Conservation (phyloP, 495 filamentous ascomycete genomes). For the Darksidea phi region DNA sequence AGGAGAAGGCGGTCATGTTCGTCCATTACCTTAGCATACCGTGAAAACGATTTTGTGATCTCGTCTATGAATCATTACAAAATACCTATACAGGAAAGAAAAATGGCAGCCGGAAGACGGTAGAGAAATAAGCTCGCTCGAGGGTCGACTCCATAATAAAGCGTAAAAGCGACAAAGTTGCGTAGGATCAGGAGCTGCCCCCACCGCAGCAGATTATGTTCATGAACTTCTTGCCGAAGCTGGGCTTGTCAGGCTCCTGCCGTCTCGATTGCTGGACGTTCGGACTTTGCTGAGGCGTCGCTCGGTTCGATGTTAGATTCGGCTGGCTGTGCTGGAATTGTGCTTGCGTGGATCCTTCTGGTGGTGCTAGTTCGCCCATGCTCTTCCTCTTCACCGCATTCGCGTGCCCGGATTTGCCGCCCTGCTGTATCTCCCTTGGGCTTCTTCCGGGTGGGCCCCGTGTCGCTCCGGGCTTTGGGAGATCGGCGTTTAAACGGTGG, state of each 20-base stretch:
- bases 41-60: slow-evolving; percentile 13
- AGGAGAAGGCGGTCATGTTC: background rate
- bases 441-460: slow-evolving; percentile 63
- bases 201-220: slow-evolving; percentile 34
- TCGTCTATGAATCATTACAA: slow-evolving; percentile 33
- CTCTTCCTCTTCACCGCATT: slow-evolving; percentile 35
- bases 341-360: slow-evolving; percentile 36
- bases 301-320: slow-evolving; percentile 28
- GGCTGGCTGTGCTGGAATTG: slow-evolving; percentile 35
- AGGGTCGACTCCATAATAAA: slow-evolving; percentile 20
- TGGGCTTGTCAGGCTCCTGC: slow-evolving; percentile 24
- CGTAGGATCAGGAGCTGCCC: slow-evolving; percentile 14
- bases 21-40: background rate
- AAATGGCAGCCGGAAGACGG: background rate
- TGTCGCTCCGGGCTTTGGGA: slow-evolving; percentile 45
- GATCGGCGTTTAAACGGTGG: slow-evolving; percentile 77
- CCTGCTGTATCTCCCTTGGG: slow-evolving; percentile 20
- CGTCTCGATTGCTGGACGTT: slow-evolving; percentile 3
- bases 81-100: slow-evolving; percentile 26
- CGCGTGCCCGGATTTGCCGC: slow-evolving; percentile 23
- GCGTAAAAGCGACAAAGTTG: slow-evolving; percentile 1
- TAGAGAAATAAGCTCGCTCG: slow-evolving; percentile 10
- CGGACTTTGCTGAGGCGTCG: slow-evolving; percentile 16
- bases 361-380: slow-evolving; percentile 33
- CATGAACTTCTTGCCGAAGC: slow-evolving; percentile 34